These are phyloP conservation scores for Torulaspora microellipsoides DNA, from an alignment of 805 yeast species.

Conservation along the genomic window DNA sequence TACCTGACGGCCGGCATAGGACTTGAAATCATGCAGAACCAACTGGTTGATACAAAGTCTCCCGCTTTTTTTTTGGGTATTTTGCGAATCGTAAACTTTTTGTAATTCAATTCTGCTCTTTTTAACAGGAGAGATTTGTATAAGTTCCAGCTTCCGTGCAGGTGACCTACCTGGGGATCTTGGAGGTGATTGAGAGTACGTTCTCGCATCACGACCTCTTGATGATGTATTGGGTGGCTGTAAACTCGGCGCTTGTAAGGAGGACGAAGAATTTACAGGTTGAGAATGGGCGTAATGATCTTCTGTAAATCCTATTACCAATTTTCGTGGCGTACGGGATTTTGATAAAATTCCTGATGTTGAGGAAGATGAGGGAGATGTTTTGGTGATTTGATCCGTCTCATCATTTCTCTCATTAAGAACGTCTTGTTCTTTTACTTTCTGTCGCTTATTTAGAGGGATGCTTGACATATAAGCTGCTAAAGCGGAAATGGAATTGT, in stretches of 20 bases:
- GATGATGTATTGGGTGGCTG: conserved; percentile 35
- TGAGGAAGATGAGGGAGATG: conserved; percentile 9
- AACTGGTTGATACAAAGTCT: conserved; percentile 73
- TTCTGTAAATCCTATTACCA: conserved; percentile 24
- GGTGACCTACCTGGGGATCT: conserved; percentile 38
- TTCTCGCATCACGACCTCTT: conserved; percentile 33
- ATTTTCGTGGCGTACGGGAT: conserved; percentile 28
- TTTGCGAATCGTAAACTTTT: conserved; percentile 27
- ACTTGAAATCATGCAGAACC: conserved; percentile 80
- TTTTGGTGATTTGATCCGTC: background rate
- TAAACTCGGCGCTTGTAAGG: conserved; percentile 26
- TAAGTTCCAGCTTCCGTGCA: conserved; percentile 39
- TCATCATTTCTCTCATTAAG: background rate
- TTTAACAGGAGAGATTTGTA: conserved; percentile 40
- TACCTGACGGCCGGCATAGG: conserved; percentile 88
- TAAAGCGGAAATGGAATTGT: background rate
- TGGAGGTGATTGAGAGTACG: conserved; percentile 30
- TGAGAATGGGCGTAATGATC: conserved; percentile 24
- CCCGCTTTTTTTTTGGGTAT: conserved; percentile 35
- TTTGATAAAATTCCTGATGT: background rate
- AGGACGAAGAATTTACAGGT: conserved; percentile 19
- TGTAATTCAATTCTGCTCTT: conserved; percentile 33
- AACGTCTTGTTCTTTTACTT: background rate
- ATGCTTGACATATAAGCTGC: conserved; percentile 11
- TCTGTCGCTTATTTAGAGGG: conserved; percentile 24